phyloP scores from a whole-genome alignment of 768 basidiomycete genomes.

The Kwoniella europaea region DNA sequence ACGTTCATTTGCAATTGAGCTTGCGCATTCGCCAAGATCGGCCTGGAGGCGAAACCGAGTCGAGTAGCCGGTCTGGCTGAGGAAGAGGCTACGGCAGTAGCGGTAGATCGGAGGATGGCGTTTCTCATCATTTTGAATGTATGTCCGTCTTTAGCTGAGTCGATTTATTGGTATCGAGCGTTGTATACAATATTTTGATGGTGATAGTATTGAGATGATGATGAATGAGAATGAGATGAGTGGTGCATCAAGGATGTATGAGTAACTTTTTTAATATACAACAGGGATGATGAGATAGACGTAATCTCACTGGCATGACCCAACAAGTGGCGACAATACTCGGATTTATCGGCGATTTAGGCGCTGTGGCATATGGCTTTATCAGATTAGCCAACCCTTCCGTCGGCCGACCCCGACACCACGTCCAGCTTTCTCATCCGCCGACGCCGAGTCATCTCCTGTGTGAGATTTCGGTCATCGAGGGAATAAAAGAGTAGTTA shows the following conservation, averaged over 20 bases:
- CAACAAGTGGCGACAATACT: constrained; percentile 2
- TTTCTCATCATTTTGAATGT: constrained; percentile 38
- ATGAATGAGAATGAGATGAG: constrained; percentile 8
- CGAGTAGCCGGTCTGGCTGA: constrained; percentile 22
- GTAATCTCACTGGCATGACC: neutral
- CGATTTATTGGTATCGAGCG: neutral
- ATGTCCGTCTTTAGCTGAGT: neutral
- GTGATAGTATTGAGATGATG: neutral
- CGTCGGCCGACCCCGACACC: neutral
- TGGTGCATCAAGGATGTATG: neutral
- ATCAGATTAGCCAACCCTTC: neutral
- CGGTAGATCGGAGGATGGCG: constrained; percentile 29
- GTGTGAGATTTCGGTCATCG: neutral
- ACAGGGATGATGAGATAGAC: constrained; percentile 6
- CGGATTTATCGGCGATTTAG: constrained; percentile 15
- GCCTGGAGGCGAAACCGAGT: constrained; percentile 7
- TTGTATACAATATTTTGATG: neutral
- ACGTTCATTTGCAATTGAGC: constrained; percentile 13
- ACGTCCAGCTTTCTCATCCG: neutral
- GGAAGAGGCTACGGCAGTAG: constrained; percentile 37
- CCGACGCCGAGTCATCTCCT: constrained; percentile 1
- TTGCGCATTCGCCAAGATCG: constrained; percentile 16
- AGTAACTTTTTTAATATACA: neutral
- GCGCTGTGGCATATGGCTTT: constrained; percentile 3
- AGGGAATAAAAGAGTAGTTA: neutral